A percentile compares a stretch with the other conserved stretches of the same genome.
Evolutionary conservation across 495 filamentous ascomycete genomes (phyloP).

Genomic region (Aspergillus sclerotioniger): DNA sequence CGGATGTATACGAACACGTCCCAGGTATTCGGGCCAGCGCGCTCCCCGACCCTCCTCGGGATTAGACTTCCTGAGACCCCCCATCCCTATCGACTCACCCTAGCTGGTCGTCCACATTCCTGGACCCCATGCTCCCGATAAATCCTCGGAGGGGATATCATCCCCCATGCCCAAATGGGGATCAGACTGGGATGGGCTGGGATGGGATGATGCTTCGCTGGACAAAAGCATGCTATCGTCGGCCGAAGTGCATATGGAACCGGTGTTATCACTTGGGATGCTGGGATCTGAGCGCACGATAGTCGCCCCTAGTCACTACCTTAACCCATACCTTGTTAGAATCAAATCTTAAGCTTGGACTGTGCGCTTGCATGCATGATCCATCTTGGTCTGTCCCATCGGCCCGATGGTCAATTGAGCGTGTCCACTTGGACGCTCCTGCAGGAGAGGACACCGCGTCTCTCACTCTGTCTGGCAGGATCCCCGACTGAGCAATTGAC

Average conservation of each 20-base stretch:
- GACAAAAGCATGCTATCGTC: background rate
- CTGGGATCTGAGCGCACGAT: background rate
- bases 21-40: background rate
- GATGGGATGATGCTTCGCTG: background rate
- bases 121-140: too few species aligned
- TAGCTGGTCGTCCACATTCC: too few species aligned
- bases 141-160: too few species aligned
- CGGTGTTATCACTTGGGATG: background rate
- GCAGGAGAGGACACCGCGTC: background rate
- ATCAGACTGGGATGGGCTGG: background rate
- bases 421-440: background rate
- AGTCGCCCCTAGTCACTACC: background rate
- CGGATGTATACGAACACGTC: background rate
- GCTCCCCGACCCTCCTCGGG: background rate
- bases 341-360: constrained; percentile 1
- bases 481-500: too few species aligned
- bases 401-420: background rate
- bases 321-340: constrained; percentile 5
- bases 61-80: background rate
- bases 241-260: background rate
- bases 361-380: background rate
- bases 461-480: too few species aligned
- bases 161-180: background rate
- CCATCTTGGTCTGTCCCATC: background rate
- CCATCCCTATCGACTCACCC: background rate